Evolutionary conservation across 306 rosid genomes (phyloP).

Genomic region (Trifolium repens): DNA sequence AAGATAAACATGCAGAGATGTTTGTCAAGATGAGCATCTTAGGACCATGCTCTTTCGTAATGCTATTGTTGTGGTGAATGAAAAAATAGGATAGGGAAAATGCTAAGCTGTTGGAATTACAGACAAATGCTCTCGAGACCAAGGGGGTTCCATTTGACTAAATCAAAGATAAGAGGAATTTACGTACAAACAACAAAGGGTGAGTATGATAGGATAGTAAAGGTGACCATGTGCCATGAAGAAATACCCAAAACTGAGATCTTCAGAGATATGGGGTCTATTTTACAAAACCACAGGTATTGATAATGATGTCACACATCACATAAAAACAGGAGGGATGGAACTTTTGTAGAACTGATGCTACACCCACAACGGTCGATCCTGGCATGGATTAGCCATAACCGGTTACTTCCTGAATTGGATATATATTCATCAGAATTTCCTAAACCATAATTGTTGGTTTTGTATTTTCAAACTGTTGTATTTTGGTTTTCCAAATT

Average conservation of each 20-base stretch:
- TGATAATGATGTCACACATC: background rate
- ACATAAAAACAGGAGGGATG: constrained; percentile 19
- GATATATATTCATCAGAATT: constrained; percentile 28
- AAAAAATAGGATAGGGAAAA: constrained; percentile 12
- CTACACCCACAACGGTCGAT: background rate
- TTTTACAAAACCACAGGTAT: constrained; percentile 15
- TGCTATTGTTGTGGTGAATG: background rate
- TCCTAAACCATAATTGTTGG: constrained; percentile 30
- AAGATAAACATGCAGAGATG: constrained; percentile 4
- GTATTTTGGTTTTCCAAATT: too few species aligned
- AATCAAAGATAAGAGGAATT: constrained; percentile 9
- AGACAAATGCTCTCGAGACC: constrained; percentile 10
- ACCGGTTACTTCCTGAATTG: background rate
- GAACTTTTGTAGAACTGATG: background rate
- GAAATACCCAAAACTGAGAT: constrained; percentile 14
- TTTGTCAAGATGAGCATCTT: constrained; percentile 21
- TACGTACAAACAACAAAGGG: constrained; percentile 3
- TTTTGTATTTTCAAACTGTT: too few species aligned
- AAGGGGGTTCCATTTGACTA: constrained; percentile 10
- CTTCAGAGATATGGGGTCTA: constrained; percentile 6
- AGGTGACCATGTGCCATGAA: constrained; percentile 7
- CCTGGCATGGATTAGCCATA: constrained; percentile 24
- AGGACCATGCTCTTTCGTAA: background rate
- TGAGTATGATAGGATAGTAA: constrained; percentile 23
- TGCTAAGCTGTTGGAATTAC: constrained; percentile 10